Percentiles rank a stretch among this genome's conserved stretches.
Conservation (phyloP, 495 filamentous ascomycete species). For the Venustampulla echinocandica region DNA sequence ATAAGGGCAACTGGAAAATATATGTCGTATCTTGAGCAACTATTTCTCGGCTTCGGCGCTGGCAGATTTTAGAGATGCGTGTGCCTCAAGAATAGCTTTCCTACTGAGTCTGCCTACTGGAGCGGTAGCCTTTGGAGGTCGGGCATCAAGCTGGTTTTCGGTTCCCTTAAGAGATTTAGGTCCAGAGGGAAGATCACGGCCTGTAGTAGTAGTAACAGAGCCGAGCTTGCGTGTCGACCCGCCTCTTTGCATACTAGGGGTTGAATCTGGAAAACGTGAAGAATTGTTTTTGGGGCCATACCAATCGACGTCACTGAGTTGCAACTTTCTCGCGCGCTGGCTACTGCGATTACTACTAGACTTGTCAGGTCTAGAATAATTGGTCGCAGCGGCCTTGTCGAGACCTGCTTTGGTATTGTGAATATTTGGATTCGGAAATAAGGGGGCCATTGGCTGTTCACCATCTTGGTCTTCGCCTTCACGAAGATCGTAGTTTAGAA, state of each 20-base stretch:
- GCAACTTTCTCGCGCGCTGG: conserved; percentile 82
- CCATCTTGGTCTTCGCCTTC: conserved; percentile 70
- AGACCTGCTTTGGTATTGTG: conserved; percentile 34
- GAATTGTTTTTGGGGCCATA: conserved; percentile 38
- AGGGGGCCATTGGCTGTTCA: conserved; percentile 39
- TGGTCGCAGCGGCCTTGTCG: conserved; percentile 34
- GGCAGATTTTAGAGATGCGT: conserved; percentile 6
- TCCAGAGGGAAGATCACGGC: not conserved
- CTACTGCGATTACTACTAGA: conserved; percentile 61
- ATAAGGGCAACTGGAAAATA: conserved; percentile 1
- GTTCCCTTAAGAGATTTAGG: not conserved
- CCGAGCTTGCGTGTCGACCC: too few species aligned
- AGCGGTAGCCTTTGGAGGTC: not conserved
- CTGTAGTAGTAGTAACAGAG: too few species aligned
- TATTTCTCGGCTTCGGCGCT: conserved; percentile 11
- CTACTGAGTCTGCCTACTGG: conserved; percentile 12
- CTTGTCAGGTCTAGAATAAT: conserved; percentile 51
- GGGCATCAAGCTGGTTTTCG: not conserved
- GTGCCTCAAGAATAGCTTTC: conserved; percentile 17
- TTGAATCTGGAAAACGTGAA: conserved; percentile 2
- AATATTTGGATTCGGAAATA: conserved; percentile 36
- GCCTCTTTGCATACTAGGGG: not conserved
- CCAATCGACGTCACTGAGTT: conserved; percentile 97
- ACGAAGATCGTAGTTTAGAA: conserved; percentile 89
- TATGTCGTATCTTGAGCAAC: not conserved